Percentiles rank a stretch among this genome's conserved stretches.
Evolutionary conservation across 805 yeast species (phyloP).

Genomic region (Maudiozyma serrabonitensis): DNA sequence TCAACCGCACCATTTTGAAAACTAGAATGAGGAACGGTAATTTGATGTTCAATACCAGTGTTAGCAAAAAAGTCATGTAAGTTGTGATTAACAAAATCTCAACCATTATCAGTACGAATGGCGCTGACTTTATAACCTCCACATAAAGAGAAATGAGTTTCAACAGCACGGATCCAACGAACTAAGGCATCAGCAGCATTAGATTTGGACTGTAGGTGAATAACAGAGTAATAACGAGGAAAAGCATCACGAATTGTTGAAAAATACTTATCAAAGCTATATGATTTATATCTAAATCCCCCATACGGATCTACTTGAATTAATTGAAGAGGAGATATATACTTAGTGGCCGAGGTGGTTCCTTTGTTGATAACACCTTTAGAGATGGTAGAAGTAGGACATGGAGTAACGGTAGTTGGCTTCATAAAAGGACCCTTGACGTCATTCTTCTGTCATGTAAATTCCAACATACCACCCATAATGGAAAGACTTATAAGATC

Average conservation of each 20-base stretch:
- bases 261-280: not conserved
- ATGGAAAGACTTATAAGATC: too few relatives aligned
- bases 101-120: constrained; percentile 6
- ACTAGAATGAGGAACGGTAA: constrained; percentile 7
- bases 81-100: constrained; percentile 3
- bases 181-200: not conserved
- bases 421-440: too few relatives aligned
- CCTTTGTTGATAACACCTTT: not conserved
- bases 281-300: not conserved
- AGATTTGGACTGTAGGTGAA: not conserved
- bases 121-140: constrained; percentile 4
- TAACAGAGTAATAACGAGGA: not conserved
- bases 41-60: constrained; percentile 7
- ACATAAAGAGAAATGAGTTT: constrained; percentile 1
- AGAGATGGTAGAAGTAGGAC: not conserved
- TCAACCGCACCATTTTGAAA: constrained; percentile 13
- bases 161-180: constrained; percentile 3
- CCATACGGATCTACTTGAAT: not conserved
- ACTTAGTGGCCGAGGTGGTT: not conserved
- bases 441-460: too few relatives aligned
- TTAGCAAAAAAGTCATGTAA: not conserved
- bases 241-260: not conserved
- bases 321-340: not conserved
- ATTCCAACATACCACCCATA: too few relatives aligned
- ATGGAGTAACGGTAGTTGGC: not conserved